A percentile compares a stretch with the other conserved stretches of the same genome.
These are phyloP conservation scores for Stentor roeselii DNA, from an alignment of 73 alveolate species.

Conservation along the genomic window DNA sequence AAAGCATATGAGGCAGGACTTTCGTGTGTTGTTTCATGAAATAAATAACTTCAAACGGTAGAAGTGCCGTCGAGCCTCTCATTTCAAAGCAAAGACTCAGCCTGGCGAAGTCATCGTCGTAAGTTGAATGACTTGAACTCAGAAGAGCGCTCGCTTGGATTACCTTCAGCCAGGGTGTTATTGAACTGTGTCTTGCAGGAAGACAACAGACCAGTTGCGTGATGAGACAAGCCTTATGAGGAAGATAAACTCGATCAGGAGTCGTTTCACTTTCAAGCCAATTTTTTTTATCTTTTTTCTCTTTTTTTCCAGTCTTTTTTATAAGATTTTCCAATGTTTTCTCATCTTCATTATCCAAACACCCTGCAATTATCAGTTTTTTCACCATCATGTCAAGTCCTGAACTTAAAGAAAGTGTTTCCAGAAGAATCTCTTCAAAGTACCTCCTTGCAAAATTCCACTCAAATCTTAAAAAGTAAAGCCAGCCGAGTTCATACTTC, in stretches of 20 bases:
- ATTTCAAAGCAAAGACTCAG: background rate
- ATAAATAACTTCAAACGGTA: background rate
- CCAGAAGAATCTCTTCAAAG: background rate
- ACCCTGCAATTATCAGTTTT: background rate
- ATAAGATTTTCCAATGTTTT: background rate
- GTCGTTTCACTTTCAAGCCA: background rate
- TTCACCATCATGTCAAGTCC: background rate
- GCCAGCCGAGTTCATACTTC: background rate
- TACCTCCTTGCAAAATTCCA: background rate
- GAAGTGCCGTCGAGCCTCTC: background rate
- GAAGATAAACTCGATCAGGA: background rate
- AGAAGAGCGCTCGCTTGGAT: background rate
- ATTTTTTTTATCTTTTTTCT: too few species aligned
- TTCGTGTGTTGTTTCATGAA: background rate
- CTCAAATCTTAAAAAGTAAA: background rate
- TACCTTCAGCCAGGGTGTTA: background rate
- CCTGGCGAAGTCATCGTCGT: background rate
- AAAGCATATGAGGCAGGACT: background rate
- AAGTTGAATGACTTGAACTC: background rate
- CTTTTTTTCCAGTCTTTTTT: background rate
- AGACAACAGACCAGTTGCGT: background rate
- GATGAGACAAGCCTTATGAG: background rate
- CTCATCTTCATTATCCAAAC: background rate
- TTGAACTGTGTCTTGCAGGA: background rate
- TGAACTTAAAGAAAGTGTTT: background rate